Conservation (phyloP, 2,329 filamentous ascomycete species). For the Pyrenochaeta sp. region DNA sequence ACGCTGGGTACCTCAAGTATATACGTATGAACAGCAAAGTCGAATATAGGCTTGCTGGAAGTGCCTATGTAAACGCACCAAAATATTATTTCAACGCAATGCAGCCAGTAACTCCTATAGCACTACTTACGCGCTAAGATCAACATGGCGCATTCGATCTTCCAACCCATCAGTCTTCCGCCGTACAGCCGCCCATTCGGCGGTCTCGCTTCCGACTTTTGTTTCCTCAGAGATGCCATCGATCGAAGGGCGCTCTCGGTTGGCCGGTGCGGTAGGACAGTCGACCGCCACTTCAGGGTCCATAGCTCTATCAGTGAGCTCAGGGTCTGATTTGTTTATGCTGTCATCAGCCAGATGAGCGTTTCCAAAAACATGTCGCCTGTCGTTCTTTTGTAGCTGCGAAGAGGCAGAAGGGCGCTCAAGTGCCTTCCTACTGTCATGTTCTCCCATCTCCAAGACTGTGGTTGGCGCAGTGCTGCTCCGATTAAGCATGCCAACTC, state of each 20-base stretch:
- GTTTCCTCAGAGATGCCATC: conserved; percentile 19
- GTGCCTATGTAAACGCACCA: too few relatives aligned
- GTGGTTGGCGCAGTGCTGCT: conserved; percentile 30
- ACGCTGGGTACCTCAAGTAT: too few relatives aligned
- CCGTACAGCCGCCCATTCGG: conserved; percentile 4
- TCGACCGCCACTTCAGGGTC: not conserved
- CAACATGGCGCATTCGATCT: not conserved
- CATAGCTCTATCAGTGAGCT: not conserved
- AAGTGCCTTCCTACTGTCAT: conserved; percentile 4
- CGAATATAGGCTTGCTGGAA: too few relatives aligned
- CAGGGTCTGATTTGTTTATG: conserved; percentile 13
- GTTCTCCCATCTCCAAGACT: conserved; percentile 8
- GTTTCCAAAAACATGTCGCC: conserved; percentile 9
- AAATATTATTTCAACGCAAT: too few relatives aligned
- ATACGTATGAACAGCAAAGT: too few relatives aligned
- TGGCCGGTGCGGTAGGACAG: not conserved
- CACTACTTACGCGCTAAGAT: not conserved
- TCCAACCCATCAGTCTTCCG: conserved; percentile 4
- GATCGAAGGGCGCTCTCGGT: conserved; percentile 7
- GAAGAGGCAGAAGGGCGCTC: not conserved
- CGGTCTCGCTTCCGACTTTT: conserved; percentile 9
- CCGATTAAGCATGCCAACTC: conserved; percentile 14
- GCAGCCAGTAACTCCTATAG: not conserved
- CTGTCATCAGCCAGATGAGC: conserved; percentile 3
- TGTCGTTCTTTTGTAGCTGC: conserved; percentile 6